Percentiles rank a stretch among this genome's conserved stretches.
Evolutionary conservation across 2,329 filamentous ascomycete species (phyloP).

Genomic region (Alternaria dauci): DNA sequence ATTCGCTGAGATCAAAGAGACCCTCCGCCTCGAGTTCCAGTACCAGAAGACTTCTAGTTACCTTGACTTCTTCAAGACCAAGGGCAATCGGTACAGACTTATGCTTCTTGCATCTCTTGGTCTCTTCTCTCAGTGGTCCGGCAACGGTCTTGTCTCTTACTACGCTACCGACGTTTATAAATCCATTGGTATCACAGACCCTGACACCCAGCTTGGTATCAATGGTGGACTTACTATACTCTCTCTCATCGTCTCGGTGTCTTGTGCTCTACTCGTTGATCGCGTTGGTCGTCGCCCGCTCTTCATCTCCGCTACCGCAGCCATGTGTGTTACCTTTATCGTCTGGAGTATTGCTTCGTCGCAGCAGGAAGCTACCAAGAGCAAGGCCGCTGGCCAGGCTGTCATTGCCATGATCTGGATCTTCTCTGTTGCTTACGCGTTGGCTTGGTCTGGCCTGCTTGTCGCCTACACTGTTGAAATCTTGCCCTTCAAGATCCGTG

Average conservation of each 20-base stretch:
- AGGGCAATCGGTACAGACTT: constrained; percentile 71
- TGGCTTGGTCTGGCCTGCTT: constrained; percentile 66
- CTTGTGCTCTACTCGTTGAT: constrained; percentile 65
- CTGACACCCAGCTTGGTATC: constrained; percentile 48
- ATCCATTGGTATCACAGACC: constrained; percentile 66
- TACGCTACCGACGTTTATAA: constrained; percentile 71
- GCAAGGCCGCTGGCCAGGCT: constrained; percentile 54
- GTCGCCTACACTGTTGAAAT: constrained; percentile 63
- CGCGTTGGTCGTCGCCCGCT: constrained; percentile 56
- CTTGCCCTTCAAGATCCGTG: constrained; percentile 59
- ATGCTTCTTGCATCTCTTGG: constrained; percentile 69
- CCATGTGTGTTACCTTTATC: constrained; percentile 48
- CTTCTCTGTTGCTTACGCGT: constrained; percentile 61
- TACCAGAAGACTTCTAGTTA: constrained; percentile 62
- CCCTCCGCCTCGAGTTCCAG: constrained; percentile 65
- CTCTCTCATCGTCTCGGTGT: constrained; percentile 66
- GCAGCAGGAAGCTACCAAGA: constrained; percentile 59
- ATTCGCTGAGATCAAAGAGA: constrained; percentile 71
- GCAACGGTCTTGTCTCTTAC: constrained; percentile 72
- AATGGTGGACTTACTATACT: constrained; percentile 68
- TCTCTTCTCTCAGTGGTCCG: constrained; percentile 73
- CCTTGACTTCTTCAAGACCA: constrained; percentile 68
- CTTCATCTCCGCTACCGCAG: constrained; percentile 41
- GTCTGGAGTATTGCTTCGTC: constrained; percentile 54
- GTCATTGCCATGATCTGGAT: constrained; percentile 62